These are phyloP conservation scores for Zoysia pacifica DNA, from an alignment of 176 grass and related monocot genomes.

Conservation along the genomic window DNA sequence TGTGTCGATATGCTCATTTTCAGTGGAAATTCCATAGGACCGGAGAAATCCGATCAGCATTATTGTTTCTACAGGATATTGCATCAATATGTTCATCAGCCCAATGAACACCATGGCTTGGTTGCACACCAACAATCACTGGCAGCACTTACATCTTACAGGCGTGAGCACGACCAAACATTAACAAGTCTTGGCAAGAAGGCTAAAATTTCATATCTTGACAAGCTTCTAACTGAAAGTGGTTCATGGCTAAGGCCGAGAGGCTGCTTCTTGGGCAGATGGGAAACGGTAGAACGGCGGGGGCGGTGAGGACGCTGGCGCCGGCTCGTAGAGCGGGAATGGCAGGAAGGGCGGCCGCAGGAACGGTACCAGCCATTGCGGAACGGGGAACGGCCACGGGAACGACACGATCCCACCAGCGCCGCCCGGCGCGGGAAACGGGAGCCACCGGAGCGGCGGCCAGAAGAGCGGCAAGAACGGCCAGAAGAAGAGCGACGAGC, in stretches of 20 bases:
- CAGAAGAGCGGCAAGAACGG: slow-evolving; percentile 74
- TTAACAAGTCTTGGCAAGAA: slow-evolving; percentile 25
- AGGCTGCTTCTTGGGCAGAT: slow-evolving; percentile 4
- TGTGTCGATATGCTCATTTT: neutral
- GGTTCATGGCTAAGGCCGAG: slow-evolving; percentile 18
- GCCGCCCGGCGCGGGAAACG: slow-evolving; percentile 22
- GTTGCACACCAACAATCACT: neutral
- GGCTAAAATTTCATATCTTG: slow-evolving; percentile 25
- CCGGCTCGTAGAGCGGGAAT: slow-evolving; percentile 64
- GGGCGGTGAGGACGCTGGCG: slow-evolving; percentile 25
- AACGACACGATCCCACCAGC: slow-evolving; percentile 51
- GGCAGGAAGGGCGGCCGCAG: slow-evolving; percentile 70
- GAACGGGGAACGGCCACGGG: slow-evolving; percentile 71
- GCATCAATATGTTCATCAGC: slow-evolving; percentile 11
- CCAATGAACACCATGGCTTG: slow-evolving; percentile 19
- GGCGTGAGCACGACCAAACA: neutral
- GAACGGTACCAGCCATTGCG: slow-evolving; percentile 67
- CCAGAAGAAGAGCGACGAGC: slow-evolving; percentile 80
- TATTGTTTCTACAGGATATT: slow-evolving; percentile 4
- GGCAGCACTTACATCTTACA: neutral
- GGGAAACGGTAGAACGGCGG: slow-evolving; percentile 64
- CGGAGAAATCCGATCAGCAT: neutral
- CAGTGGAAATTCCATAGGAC: neutral
- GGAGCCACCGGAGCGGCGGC: slow-evolving; percentile 34
- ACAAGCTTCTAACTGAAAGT: neutral